Conservation (phyloP, 1,139 yeast species). For the Lodderomyces theae region DNA sequence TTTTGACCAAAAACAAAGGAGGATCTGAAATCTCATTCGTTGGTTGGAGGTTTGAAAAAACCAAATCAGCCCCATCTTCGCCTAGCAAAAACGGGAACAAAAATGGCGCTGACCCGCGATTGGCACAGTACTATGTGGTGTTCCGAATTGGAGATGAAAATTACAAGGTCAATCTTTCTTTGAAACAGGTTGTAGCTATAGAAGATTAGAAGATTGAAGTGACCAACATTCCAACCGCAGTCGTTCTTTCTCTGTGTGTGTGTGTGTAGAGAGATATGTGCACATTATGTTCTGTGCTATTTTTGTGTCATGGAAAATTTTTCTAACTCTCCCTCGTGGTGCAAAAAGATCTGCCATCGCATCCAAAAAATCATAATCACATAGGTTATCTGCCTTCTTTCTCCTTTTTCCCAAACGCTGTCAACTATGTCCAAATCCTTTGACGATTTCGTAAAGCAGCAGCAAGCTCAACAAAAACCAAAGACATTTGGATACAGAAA, state of each 20-base stretch:
- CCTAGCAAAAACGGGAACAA: neutral
- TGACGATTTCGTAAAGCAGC: slow-evolving; percentile 28
- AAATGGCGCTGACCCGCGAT: neutral
- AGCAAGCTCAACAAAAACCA: slow-evolving; percentile 23
- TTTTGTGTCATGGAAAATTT: slow-evolving; percentile 4
- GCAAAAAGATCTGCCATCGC: neutral
- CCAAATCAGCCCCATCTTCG: neutral
- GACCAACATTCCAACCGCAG: too few species aligned
- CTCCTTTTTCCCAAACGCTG: neutral
- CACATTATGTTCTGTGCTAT: too few species aligned
- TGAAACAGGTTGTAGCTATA: slow-evolving; percentile 9
- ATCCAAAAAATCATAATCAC: neutral
- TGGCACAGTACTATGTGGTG: slow-evolving; percentile 9
- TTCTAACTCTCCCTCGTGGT: slow-evolving; percentile 2
- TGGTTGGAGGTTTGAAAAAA: slow-evolving; percentile 17
- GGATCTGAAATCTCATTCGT: slow-evolving; percentile 14
- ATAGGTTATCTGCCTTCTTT: neutral
- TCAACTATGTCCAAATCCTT: slow-evolving; percentile 27
- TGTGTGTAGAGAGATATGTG: too few species aligned
- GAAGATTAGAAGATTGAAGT: too few species aligned
- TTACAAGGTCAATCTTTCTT: slow-evolving; percentile 11
- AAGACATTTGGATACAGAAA: slow-evolving; percentile 26
- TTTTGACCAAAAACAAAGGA: slow-evolving; percentile 16
- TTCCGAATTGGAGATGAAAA: slow-evolving; percentile 13
- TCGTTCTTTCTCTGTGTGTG: too few species aligned